Conservation (phyloP, 441 rosid genomes). For the Adansonia grandidieri region DNA sequence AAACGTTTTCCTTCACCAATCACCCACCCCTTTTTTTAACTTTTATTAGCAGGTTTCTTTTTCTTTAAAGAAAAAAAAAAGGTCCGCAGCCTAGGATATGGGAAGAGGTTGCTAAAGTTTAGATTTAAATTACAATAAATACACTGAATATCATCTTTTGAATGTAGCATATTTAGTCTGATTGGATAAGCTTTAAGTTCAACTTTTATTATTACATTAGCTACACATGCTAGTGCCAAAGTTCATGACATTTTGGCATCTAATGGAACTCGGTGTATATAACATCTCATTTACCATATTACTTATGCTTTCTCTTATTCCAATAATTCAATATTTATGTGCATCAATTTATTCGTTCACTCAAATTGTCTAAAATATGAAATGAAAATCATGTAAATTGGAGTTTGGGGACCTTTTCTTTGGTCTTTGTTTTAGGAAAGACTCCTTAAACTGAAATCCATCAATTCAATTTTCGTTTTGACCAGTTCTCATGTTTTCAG, state of each 20-base stretch:
- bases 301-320: not conserved
- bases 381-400: not conserved
- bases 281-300: no score
- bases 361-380: not conserved
- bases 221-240: no score
- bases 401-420: not conserved
- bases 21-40: not conserved
- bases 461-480: not conserved
- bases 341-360: not conserved
- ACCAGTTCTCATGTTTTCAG: not conserved
- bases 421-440: not conserved
- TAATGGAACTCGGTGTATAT: no score
- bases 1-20: not conserved
- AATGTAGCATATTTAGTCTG: no score
- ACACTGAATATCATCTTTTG: no score
- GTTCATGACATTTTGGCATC: no score
- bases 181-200: no score
- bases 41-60: not conserved
- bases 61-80: not conserved
- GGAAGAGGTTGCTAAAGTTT: no score
- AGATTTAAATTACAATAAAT: no score
- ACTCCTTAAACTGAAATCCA: not conserved
- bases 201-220: no score
- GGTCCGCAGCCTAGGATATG: no score
- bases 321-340: not conserved